Evolutionary conservation across 2,329 filamentous ascomycete species (phyloP).

Genomic region (Penicillium oxalicum): DNA sequence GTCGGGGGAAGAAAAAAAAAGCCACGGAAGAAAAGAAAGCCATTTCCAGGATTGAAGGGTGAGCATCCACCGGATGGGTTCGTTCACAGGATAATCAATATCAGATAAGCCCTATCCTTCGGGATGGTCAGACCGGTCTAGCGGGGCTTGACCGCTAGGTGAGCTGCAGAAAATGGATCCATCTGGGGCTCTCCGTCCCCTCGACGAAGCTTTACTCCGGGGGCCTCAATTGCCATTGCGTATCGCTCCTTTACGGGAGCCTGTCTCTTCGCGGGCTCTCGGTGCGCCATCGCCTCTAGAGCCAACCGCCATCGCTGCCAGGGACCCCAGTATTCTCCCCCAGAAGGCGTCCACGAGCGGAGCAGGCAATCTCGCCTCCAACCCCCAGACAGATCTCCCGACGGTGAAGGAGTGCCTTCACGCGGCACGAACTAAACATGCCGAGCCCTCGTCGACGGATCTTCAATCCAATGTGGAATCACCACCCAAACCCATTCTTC

Average conservation of each 20-base stretch:
- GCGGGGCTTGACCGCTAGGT: background rate
- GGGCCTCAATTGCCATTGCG: conserved; percentile 41
- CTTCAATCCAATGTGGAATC: conserved; percentile 30
- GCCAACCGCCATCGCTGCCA: conserved; percentile 35
- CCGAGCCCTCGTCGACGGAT: conserved; percentile 26
- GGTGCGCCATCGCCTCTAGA: conserved; percentile 43
- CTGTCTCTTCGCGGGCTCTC: conserved; percentile 37
- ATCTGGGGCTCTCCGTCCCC: conserved; percentile 26
- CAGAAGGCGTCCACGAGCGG: conserved; percentile 23
- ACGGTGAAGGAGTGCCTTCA: conserved; percentile 34
- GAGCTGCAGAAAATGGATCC: conserved; percentile 26
- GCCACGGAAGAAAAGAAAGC: too few species aligned
- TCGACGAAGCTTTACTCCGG: conserved; percentile 39
- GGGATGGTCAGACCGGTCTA: conserved; percentile 3
- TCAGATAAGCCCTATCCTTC: conserved; percentile 3
- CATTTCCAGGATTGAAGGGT: background rate
- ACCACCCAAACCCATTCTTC: conserved; percentile 37
- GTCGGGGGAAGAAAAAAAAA: background rate
- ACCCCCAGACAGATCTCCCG: conserved; percentile 23
- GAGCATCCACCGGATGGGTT: too few species aligned
- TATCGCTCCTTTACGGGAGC: conserved; percentile 45
- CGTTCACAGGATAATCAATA: background rate
- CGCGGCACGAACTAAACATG: conserved; percentile 32
- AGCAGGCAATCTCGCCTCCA: conserved; percentile 26
- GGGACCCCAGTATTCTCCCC: conserved; percentile 26